These are phyloP conservation scores for Dactylellina cionopaga DNA, from an alignment of 2,329 filamentous ascomycete species.

Conservation along the genomic window DNA sequence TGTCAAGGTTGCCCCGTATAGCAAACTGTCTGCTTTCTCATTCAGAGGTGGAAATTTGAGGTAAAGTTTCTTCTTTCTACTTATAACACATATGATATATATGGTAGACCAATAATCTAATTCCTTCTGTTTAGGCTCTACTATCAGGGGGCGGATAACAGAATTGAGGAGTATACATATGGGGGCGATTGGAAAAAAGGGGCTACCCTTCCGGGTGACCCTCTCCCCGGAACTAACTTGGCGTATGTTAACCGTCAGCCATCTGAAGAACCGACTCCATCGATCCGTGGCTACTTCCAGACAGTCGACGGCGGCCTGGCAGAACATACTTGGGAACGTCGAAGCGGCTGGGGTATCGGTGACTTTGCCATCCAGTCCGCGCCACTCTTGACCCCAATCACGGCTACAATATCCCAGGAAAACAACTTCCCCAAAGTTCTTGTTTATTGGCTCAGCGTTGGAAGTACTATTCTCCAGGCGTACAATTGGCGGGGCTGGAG, in stretches of 20 bases:
- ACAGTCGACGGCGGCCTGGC: constrained; percentile 22
- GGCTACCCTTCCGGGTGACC: constrained; percentile 18
- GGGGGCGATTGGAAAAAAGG: constrained; percentile 21
- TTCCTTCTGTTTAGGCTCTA: constrained; percentile 5
- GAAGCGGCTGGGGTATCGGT: neutral
- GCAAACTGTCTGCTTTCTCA: constrained; percentile 13
- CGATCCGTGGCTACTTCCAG: constrained; percentile 45
- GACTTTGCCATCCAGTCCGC: neutral
- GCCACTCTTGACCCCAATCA: constrained; percentile 30
- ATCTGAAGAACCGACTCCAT: constrained; percentile 11
- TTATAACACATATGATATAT: neutral
- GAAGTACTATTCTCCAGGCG: constrained; percentile 7
- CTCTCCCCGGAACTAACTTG: constrained; percentile 22
- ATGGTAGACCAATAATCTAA: neutral
- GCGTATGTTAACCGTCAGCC: constrained; percentile 21
- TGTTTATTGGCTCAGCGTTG: constrained; percentile 35
- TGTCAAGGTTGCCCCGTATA: constrained; percentile 31
- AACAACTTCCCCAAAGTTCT: constrained; percentile 18
- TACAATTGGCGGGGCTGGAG: constrained; percentile 24
- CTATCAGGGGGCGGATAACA: constrained; percentile 32
- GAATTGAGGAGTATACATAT: constrained; percentile 17
- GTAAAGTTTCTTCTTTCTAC: neutral
- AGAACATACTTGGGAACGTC: constrained; percentile 17
- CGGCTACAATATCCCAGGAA: constrained; percentile 8
- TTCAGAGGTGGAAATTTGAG: constrained; percentile 19